Evolutionary conservation across 1,139 yeast genomes (phyloP), one percentile per base, ranked within the genome.

Genomic region (Nematodospora anomalae): DNA sequence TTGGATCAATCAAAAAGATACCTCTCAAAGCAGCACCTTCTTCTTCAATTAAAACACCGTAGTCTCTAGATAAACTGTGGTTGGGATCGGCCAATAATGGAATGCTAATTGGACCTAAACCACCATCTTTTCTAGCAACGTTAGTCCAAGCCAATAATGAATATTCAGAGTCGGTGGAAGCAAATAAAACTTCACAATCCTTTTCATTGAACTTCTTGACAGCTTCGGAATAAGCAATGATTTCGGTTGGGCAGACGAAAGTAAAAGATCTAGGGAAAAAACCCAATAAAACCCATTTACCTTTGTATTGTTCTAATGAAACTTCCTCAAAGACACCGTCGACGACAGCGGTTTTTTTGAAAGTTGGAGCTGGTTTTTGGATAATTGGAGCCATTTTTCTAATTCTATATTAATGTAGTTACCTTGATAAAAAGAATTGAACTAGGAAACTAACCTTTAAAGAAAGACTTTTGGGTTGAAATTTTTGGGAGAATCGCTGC

Each of bases 241-340:
- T 89, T 77, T 90, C 97, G 51, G 97, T 92, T 66, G 97, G 98
- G 74, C 98, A 92, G 51, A 92, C 97, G 57, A 92, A 92, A 49
- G 98, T 92, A 89, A 92, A 92, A 40, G 97, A 97, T 79, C 90
- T 77, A 70, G 98, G 98, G 67, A 92, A 84, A 76, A 92, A 92
- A 50, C 95, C 97, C 60, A 92, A 78, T 51, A 92, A 73, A 50
- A 92, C 96, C 96, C 97, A 92, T 74, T 92, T 87, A 62, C 97
- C 97, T 76, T 84, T 83, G 85, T 83, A 90, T 74, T 87, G 86
- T 59, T 89, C 97, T 57, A 92, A 81, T 44, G 96, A 77, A 57
- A 92, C 78, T 63, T 90, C 96, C 75, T 90, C 97, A 64, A 92
- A 92, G 50, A 79, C 76, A 70, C 97, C 97, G 73, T 89, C 90